Conservation (phyloP, 352 stramenopile genomes). For the Phytophthora citrophthora region DNA sequence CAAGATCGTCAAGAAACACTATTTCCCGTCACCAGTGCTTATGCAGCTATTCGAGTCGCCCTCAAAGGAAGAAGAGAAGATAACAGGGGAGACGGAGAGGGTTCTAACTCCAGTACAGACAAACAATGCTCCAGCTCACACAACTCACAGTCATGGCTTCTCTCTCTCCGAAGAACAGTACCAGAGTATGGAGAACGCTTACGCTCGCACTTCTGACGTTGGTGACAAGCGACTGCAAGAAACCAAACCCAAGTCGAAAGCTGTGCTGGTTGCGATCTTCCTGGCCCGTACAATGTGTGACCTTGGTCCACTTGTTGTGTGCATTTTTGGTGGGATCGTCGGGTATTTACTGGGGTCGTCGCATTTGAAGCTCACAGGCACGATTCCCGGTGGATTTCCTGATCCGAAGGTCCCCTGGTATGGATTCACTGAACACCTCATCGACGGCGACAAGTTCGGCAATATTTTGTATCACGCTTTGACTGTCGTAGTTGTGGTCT, state of each 20-base stretch:
- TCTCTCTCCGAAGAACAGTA: neutral
- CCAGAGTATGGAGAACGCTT: conserved; percentile 9
- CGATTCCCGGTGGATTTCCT: conserved; percentile 72
- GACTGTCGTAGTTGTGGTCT: conserved; percentile 77
- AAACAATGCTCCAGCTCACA: neutral
- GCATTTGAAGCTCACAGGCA: conserved; percentile 67
- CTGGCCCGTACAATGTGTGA: neutral
- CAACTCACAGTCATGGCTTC: neutral
- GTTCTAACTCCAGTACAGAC: neutral
- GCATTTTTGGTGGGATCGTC: conserved; percentile 57
- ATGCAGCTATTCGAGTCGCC: conserved; percentile 32
- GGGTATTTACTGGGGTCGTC: conserved; percentile 50
- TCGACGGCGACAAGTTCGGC: conserved; percentile 44
- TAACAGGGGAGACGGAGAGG: neutral
- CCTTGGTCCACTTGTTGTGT: conserved; percentile 62
- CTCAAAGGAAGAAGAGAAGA: neutral
- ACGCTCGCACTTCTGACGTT: conserved; percentile 13
- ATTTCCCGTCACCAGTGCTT: conserved; percentile 25
- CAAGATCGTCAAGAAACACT: conserved; percentile 38
- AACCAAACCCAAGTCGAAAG: neutral
- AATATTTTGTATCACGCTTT: conserved; percentile 58
- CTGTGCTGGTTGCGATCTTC: neutral
- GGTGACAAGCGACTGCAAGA: conserved; percentile 4
- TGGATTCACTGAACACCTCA: conserved; percentile 43
- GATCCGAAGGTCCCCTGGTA: conserved; percentile 49